Evolutionary conservation across 2,329 filamentous ascomycete species (phyloP).

Genomic region (Pseudogymnoascus destructans): DNA sequence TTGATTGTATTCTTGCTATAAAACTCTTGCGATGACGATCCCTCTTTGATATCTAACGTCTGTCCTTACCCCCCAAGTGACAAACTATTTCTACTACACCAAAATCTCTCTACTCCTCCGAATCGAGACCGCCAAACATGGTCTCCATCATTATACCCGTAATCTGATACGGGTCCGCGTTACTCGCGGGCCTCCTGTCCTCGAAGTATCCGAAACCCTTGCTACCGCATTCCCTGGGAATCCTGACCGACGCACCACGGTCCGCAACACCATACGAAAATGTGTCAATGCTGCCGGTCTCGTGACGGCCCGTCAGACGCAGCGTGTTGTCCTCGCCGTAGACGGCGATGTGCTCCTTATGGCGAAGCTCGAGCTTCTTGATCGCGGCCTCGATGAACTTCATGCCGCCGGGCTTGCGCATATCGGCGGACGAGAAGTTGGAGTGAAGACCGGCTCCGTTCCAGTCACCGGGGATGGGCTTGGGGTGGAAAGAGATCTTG

Average conservation of each 20-base stretch:
- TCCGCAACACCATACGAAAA: constrained; percentile 94
- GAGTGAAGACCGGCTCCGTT: constrained; percentile 88
- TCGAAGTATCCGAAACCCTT: constrained; percentile 95
- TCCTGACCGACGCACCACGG: constrained; percentile 87
- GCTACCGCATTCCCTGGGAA: constrained; percentile 70
- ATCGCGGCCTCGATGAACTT: constrained; percentile 81
- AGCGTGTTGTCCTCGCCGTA: constrained; percentile 94
- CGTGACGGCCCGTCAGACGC: constrained; percentile 83
- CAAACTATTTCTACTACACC: constrained; percentile 5
- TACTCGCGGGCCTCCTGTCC: constrained; percentile 69
- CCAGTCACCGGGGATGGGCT: constrained; percentile 93
- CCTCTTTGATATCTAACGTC: constrained; percentile 8
- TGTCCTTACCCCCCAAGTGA: constrained; percentile 5
- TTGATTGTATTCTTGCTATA: constrained; percentile 4
- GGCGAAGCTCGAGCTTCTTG: constrained; percentile 69
- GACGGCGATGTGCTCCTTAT: constrained; percentile 77
- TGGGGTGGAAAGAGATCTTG: constrained; percentile 89
- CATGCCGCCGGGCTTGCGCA: constrained; percentile 86
- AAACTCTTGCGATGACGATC: constrained; percentile 1
- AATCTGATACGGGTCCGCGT: constrained; percentile 73
- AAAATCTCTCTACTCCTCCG: background rate
- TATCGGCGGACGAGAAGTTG: constrained; percentile 85
- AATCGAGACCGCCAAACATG: constrained; percentile 9
- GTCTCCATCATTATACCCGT: constrained; percentile 29
- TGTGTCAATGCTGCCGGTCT: constrained; percentile 86